Conservation (phyloP, 208 protist species). For the Crithidia sp. region DNA sequence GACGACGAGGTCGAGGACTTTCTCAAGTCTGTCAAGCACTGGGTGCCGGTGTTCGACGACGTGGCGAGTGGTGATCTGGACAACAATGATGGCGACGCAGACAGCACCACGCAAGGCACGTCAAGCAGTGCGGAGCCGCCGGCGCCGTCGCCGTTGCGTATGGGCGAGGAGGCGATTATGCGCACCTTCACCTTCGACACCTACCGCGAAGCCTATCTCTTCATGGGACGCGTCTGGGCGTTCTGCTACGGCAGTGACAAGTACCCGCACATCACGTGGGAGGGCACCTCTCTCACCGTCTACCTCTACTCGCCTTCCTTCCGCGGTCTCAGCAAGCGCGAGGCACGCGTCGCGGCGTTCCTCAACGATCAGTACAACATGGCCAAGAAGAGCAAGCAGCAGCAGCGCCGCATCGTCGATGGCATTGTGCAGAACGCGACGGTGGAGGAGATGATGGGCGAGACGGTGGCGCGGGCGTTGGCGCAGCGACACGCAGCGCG, state of each 20-base stretch:
- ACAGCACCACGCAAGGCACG: not conserved
- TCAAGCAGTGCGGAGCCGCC: slow-evolving; percentile 21
- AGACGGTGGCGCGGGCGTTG: slow-evolving; percentile 33
- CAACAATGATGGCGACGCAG: not conserved
- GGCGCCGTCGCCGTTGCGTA: slow-evolving; percentile 15
- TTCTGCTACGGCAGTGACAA: slow-evolving; percentile 89
- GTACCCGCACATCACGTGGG: slow-evolving; percentile 77
- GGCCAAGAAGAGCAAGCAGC: slow-evolving; percentile 71
- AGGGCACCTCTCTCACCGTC: slow-evolving; percentile 61
- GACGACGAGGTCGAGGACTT: slow-evolving; percentile 91
- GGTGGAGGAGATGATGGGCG: slow-evolving; percentile 59
- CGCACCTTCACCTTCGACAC: slow-evolving; percentile 66
- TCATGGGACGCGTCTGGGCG: slow-evolving; percentile 84
- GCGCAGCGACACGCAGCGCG: slow-evolving; percentile 49
- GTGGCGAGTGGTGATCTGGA: slow-evolving; percentile 2
- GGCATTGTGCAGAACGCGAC: slow-evolving; percentile 28
- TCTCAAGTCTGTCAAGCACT: slow-evolving; percentile 78
- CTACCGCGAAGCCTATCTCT: slow-evolving; percentile 77
- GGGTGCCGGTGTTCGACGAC: slow-evolving; percentile 55
- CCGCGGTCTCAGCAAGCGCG: slow-evolving; percentile 77
- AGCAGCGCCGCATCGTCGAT: slow-evolving; percentile 45
- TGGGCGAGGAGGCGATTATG: slow-evolving; percentile 78
- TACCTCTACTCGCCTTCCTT: slow-evolving; percentile 88
- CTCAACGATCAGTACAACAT: slow-evolving; percentile 90
- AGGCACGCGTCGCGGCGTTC: slow-evolving; percentile 84